These are phyloP conservation scores for Acanthamoeba lugdunensis DNA, from an alignment of 208 protist species.

Conservation along the genomic window DNA sequence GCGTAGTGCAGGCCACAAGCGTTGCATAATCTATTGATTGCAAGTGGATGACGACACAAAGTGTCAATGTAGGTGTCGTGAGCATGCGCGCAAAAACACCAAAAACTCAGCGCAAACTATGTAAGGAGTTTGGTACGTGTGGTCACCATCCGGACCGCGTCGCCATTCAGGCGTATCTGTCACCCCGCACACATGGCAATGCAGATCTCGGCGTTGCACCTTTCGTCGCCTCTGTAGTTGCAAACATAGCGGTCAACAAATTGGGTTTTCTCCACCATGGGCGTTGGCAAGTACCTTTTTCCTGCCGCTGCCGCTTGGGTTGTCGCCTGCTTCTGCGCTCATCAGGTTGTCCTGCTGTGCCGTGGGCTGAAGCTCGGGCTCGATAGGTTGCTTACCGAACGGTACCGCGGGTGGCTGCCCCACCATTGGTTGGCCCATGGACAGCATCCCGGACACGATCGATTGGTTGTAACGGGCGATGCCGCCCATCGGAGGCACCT, in stretches of 20 bases:
- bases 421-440: not conserved
- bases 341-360: not conserved
- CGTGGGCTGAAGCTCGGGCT: not conserved
- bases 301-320: not conserved
- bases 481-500: not conserved
- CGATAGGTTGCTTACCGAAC: not conserved
- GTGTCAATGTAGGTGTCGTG: too few species aligned
- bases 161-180: slow-evolving; percentile 72
- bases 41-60: not conserved
- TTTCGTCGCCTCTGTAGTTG: slow-evolving; percentile 74
- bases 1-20: slow-evolving; percentile 72
- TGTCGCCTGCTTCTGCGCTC: not conserved
- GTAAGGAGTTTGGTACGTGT: slow-evolving; percentile 39
- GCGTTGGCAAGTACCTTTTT: slow-evolving; percentile 2
- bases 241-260: not conserved
- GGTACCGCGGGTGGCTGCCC: not conserved
- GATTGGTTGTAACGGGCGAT: slow-evolving; percentile 63
- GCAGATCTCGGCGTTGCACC: slow-evolving; percentile 76
- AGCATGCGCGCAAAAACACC: too few species aligned
- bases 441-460: slow-evolving; percentile 39
- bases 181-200: slow-evolving; percentile 69
- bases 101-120: not conserved
- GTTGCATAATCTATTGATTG: slow-evolving; percentile 46
- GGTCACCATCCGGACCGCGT: slow-evolving; percentile 64
- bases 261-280: not conserved